phyloP scores from a whole-genome alignment of 164 flowering plant species.

The Kingdonia uniflora region DNA sequence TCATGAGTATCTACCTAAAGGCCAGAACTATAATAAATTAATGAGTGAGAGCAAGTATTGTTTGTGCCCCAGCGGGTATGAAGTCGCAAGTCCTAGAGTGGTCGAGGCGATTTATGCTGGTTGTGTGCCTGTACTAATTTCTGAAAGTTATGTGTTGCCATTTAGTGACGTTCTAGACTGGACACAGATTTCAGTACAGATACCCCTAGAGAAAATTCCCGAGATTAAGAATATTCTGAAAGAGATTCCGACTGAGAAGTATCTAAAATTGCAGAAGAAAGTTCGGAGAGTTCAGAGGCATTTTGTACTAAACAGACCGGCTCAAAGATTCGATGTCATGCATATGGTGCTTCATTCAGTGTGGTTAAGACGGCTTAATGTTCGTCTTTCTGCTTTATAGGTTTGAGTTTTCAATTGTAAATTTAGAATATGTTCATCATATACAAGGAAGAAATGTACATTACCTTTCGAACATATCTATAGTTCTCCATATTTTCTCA shows the following conservation, averaged over 20 bases:
- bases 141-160: constrained; percentile 21
- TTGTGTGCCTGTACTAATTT: constrained; percentile 23
- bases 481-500: too few species aligned
- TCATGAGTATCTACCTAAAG: constrained; percentile 17
- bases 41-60: constrained; percentile 26
- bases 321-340: constrained; percentile 23
- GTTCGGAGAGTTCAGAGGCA: constrained; percentile 21
- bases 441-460: too few species aligned
- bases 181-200: constrained; percentile 20
- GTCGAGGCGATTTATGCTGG: constrained; percentile 22
- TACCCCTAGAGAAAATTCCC: constrained; percentile 25
- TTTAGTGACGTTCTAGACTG: constrained; percentile 58
- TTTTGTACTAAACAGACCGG: constrained; percentile 26
- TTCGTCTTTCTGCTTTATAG: constrained; percentile 4
- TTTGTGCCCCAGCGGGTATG: constrained; percentile 52
- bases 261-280: constrained; percentile 17
- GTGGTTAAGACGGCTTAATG: constrained; percentile 28
- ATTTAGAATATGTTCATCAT: background rate
- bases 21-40: constrained; percentile 9
- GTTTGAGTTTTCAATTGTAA: background rate
- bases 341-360: constrained; percentile 36
- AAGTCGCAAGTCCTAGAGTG: constrained; percentile 50
- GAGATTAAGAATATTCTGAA: constrained; percentile 35
- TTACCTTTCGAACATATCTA: too few species aligned
- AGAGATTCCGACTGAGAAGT: constrained; percentile 12